Conservation (phyloP, 2,329 filamentous ascomycete species). For the Penicillium fuscoglaucum region DNA sequence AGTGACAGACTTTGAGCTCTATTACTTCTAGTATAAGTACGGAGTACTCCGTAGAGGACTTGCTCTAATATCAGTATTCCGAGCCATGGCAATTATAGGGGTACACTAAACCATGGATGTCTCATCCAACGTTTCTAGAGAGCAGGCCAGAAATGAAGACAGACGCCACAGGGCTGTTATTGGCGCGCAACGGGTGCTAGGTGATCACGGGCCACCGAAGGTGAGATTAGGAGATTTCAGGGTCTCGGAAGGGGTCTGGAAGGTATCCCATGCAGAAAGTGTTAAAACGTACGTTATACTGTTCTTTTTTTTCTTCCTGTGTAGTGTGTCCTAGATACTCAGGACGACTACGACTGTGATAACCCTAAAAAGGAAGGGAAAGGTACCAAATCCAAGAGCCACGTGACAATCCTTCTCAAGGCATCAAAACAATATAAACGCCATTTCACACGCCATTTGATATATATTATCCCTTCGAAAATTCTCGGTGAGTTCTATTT, state of each 20-base stretch:
- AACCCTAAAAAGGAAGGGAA: neutral
- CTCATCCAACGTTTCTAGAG: neutral
- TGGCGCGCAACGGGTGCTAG: neutral
- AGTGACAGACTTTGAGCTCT: neutral
- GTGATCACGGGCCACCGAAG: constrained; percentile 5
- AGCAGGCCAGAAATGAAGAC: neutral
- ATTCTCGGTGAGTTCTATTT: neutral
- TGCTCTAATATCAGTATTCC: neutral
- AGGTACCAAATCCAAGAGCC: neutral
- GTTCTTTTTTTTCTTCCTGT: neutral
- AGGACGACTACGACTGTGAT: neutral
- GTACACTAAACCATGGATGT: too few relatives aligned
- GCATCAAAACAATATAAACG: constrained; percentile 1
- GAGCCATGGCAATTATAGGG: neutral
- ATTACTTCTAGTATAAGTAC: neutral
- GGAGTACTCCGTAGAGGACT: neutral
- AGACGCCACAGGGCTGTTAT: constrained; percentile 3
- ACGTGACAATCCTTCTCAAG: constrained; percentile 3
- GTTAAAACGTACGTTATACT: too few relatives aligned
- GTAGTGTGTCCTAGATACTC: neutral
- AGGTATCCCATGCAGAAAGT: neutral
- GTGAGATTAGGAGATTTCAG: constrained; percentile 8
- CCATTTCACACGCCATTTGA: neutral
- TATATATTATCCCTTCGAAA: neutral
- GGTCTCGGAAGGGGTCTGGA: neutral